Percentiles rank a stretch among this genome's conserved stretches.
Conservation (phyloP, 2,329 filamentous ascomycete species). For the Paecilomyces niveus region DNA sequence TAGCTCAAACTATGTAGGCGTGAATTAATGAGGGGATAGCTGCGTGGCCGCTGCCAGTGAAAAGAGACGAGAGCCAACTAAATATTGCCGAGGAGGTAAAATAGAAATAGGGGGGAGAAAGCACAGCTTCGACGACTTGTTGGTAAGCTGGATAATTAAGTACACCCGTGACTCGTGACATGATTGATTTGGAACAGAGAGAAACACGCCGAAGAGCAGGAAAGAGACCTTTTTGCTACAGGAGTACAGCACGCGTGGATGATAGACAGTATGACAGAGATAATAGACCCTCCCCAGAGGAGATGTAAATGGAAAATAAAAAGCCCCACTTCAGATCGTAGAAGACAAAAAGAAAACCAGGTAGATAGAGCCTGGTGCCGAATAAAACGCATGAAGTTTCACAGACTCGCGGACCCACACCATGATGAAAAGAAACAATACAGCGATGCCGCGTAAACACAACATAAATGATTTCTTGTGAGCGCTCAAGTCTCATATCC, state of each 20-base stretch:
- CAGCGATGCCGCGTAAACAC: conserved; percentile 1
- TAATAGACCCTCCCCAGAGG: not conserved
- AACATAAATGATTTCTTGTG: not conserved
- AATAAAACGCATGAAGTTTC: not conserved
- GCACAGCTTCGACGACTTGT: not conserved
- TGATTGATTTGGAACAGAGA: not conserved
- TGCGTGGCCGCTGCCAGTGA: not conserved
- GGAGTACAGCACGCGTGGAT: not conserved
- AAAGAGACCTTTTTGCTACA: not conserved
- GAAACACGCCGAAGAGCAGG: not conserved
- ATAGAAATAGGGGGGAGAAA: not conserved
- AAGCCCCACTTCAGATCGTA: not conserved
- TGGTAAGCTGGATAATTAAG: not conserved
- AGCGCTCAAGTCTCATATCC: not conserved
- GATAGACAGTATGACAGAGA: not conserved
- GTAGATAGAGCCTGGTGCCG: not conserved
- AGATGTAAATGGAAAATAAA: not conserved
- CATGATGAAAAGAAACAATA: not conserved
- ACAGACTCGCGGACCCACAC: not conserved
- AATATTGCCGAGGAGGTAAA: not conserved
- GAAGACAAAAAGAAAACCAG: not conserved
- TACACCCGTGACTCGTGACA: not conserved
- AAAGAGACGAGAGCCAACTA: too few relatives aligned
- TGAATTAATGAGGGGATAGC: too few relatives aligned
- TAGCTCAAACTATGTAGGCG: too few relatives aligned